These are phyloP conservation scores for Colletotrichum caudatum DNA, from an alignment of 2,329 filamentous ascomycete species.

Conservation along the genomic window DNA sequence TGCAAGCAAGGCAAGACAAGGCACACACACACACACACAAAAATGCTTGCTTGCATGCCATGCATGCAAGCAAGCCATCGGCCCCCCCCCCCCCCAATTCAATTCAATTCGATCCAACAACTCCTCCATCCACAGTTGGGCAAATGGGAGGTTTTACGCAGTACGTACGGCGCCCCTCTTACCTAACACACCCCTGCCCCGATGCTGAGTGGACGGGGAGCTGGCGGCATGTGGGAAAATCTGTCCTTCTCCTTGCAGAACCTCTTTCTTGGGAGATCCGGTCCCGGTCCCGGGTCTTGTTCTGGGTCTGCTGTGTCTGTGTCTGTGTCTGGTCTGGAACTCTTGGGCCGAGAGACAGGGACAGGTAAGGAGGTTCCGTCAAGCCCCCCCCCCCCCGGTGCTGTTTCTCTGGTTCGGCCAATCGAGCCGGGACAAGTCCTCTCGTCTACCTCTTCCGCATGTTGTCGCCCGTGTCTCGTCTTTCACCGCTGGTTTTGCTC, in stretches of 20 bases:
- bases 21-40: no score
- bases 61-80: constrained; percentile 18
- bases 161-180: no score
- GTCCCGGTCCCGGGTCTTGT: not conserved
- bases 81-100: no score
- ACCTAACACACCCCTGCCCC: not conserved
- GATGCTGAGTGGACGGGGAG: constrained; percentile 31
- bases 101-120: no score
- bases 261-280: not conserved
- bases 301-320: no score
- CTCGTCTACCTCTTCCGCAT: not conserved
- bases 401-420: not conserved
- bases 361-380: no score
- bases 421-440: not conserved
- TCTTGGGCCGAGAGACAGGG: no score
- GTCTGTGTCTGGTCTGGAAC: not conserved
- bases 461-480: not conserved
- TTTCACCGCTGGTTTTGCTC: constrained; percentile 13
- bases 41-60: not conserved
- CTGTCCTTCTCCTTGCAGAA: not conserved
- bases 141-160: constrained; percentile 16
- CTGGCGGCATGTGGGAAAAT: constrained; percentile 31
- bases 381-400: not conserved
- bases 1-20: not conserved
- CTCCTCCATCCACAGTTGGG: constrained; percentile 9